Evolutionary conservation across 2,329 filamentous ascomycete species (phyloP), one percentile per base, ranked within the genome.

Genomic region (Helotiales sp.): DNA sequence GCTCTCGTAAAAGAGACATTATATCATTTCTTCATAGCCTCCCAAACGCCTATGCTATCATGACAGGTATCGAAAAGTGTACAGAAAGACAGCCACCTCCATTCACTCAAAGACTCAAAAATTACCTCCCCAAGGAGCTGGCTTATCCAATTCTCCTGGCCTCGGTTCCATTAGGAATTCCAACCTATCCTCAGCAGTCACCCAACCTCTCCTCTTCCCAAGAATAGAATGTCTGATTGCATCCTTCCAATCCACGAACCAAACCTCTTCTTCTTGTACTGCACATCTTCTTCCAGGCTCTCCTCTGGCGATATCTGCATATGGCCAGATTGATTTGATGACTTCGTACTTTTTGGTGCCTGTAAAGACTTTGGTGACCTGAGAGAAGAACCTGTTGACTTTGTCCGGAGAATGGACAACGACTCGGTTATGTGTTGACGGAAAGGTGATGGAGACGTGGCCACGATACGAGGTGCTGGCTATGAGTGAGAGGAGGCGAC

Each of bases 241-340:
- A 58, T 78, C 76, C 55, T 71, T 76, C 79, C 79, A 82, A 62
- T 79, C 77, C 50, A 72, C 72, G 77, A 81, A 84, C 81, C 81
- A 84, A 2, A 73, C 74, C 66, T 82, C 80, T 69, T 85, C 74
- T 12, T 68, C 76, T n/a, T 12, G 17, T 17, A 22, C 51, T 17
- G 22, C 29, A 52, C 59, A 61, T 69, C 70, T 47, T 78, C 74
- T 9, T 69, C 76, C n/a, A 61, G 67, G 60, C 79, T 79, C 36
- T 73, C 79, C 62, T 71, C 77, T 65, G 68, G 73, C 60, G 1
- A 67, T 52, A 61, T 79, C 79, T 1, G 81, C 81, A 70, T 82
- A 84, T 3, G 81, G 82, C 81, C 82, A 85, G 1, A 84, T 76
- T 1, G 77, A 75, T 66, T 82, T 81, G 49, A 81, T 75, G 2